Percentiles rank a stretch among this genome's conserved stretches.
phyloP scores from a whole-genome alignment of 2,329 filamentous ascomycete genomes.

The Colletotrichum brevisporum region DNA sequence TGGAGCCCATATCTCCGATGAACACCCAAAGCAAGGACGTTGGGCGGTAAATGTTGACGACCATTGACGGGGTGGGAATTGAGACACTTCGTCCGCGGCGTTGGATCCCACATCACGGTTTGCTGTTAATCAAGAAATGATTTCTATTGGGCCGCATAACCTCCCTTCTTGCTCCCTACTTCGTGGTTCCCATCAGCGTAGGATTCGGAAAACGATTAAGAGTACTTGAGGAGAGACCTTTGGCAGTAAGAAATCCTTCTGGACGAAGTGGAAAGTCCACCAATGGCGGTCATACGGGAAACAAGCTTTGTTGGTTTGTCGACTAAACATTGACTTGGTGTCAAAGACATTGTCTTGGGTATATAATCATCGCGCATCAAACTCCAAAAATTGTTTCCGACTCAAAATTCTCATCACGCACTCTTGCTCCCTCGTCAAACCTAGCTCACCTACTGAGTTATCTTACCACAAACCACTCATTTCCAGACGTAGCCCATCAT shows the following conservation, averaged over 20 bases:
- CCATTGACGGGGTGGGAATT: conserved; percentile 11
- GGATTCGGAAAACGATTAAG: conserved; percentile 14
- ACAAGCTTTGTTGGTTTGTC: not conserved
- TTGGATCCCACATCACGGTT: not conserved
- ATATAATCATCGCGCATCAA: not conserved
- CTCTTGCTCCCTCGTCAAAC: not conserved
- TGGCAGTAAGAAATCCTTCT: not conserved
- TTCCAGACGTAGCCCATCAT: not conserved
- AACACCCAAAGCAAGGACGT: conserved; percentile 2
- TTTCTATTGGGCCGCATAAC: conserved; percentile 25
- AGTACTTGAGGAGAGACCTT: not conserved
- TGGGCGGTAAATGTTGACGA: not conserved
- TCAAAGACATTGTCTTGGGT: not conserved
- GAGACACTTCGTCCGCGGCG: not conserved
- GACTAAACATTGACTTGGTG: accelerated
- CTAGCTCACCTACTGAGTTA: not conserved
- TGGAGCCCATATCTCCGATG: not conserved
- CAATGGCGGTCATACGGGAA: not conserved
- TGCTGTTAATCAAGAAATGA: not conserved
- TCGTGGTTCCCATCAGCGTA: conserved; percentile 6
- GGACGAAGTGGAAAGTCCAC: conserved; percentile 16
- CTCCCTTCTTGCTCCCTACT: not conserved
- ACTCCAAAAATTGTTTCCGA: not conserved
- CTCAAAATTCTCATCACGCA: not conserved
- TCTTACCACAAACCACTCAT: not conserved